Evolutionary conservation across 1,139 yeast genomes (phyloP).

Genomic region (Blastobotrys buckinghamii): DNA sequence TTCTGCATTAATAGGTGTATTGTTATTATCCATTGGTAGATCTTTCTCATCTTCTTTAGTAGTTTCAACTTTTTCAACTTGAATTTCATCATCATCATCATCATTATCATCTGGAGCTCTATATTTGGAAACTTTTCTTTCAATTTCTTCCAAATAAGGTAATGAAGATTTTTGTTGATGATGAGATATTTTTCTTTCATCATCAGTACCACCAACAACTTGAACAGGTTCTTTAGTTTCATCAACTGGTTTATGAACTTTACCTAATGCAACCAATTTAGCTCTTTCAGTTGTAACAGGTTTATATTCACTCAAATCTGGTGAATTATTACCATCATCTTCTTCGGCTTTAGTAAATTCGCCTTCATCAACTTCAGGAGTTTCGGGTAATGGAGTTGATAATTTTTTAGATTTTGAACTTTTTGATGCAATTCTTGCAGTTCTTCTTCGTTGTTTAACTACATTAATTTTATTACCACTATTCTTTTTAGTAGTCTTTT

Average conservation of each 20-base stretch:
- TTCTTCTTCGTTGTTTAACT: slow-evolving; percentile 1
- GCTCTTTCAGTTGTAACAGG: slow-evolving; percentile 24
- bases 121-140: slow-evolving; percentile 11
- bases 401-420: neutral
- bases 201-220: neutral
- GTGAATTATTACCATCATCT: neutral
- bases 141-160: slow-evolving; percentile 15
- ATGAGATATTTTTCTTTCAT: too few relatives aligned
- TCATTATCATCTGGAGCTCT: slow-evolving; percentile 1
- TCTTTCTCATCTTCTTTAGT: neutral
- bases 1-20: neutral
- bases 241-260: slow-evolving; percentile 11
- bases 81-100: slow-evolving; percentile 6
- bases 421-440: slow-evolving; percentile 1
- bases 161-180: neutral
- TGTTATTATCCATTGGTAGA: neutral
- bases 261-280: slow-evolving; percentile 20
- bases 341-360: neutral
- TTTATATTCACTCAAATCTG: slow-evolving; percentile 6
- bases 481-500: neutral
- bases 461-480: neutral
- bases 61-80: neutral
- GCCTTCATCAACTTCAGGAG: slow-evolving; percentile 3
- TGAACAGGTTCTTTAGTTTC: neutral
- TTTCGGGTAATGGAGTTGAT: neutral